Evolutionary conservation across 1,284 basidiomycete species (phyloP), one percentile per base, ranked within the genome.

Genomic region (Sporisorium reilianum): DNA sequence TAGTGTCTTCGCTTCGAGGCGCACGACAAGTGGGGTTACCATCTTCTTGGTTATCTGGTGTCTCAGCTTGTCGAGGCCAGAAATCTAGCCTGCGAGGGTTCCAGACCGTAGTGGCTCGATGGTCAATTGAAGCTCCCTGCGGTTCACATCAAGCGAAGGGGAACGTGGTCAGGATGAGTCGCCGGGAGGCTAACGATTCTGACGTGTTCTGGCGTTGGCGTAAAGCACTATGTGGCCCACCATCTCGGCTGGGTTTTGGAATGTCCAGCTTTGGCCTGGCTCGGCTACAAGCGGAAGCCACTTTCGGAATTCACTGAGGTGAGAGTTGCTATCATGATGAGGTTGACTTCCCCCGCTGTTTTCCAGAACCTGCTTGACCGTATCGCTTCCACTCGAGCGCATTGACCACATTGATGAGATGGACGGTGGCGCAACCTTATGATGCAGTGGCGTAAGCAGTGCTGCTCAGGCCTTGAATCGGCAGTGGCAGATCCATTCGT

Each of bases 191-290:
- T 28, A 16, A n/a, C 16, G n/a, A 3, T 18, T 38, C 11, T 28
- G 45, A 46, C 45, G n/a, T 16, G n/a, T 26, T 45, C 26, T 28
- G 26, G 42, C n/a, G 42, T 28, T 46, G 18, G 45, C 45, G 45
- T 28, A 38, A 34, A 38, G 36, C 36, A n/a, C 16, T 18, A 18
- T 38, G 36, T n/a, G n/a, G n/a, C n/a, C n/a, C n/a, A n/a, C n/a
- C n/a, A n/a, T n/a, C 45, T 23, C 45, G 26, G 45, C 45, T 28
- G 45, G 45, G 45, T 26, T 46, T 45, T 28, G 45, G 16, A 46
- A 28, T 14, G 25, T 26, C 10, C 45, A n/a, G 28, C 45, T 46
- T 9, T 46, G 16, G 28, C 28, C 36, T 18, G 14, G 45, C 45
- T 46, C 45, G 26, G 45, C 45, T 28, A 46, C 16, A 28, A 16